Percentiles rank a stretch among this genome's conserved stretches.
phyloP scores from a whole-genome alignment of 2,329 filamentous ascomycete species.

The Fusarium vanettenii region DNA sequence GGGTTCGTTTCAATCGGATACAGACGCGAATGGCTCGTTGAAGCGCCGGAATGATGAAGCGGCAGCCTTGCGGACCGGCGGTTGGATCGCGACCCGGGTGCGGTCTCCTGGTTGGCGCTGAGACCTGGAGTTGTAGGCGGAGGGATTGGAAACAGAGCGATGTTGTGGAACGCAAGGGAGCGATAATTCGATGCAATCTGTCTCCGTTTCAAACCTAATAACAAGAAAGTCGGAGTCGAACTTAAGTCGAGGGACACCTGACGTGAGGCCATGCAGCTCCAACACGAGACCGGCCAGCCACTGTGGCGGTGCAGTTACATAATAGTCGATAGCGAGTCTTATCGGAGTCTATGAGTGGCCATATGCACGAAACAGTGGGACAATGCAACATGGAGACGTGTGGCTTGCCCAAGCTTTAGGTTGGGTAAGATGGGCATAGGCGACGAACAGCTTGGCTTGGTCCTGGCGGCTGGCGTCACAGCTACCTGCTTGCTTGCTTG shows the following conservation, averaged over 20 bases:
- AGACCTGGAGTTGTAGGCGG: conserved; percentile 18
- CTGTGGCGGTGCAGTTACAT: conserved; percentile 48
- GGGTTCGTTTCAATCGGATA: conserved; percentile 15
- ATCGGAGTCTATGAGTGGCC: conserved; percentile 27
- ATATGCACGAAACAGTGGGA: conserved; percentile 14
- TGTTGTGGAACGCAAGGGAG: not conserved
- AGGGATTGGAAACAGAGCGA: conserved; percentile 1
- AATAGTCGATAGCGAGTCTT: conserved; percentile 37
- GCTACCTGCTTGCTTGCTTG: conserved; percentile 32
- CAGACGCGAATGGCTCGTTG: conserved; percentile 26
- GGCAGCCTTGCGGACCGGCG: conserved; percentile 16
- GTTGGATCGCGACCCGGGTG: conserved; percentile 13
- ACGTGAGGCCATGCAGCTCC: conserved; percentile 38
- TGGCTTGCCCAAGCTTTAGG: conserved; percentile 31
- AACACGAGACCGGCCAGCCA: conserved; percentile 41
- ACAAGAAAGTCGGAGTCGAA: conserved; percentile 35
- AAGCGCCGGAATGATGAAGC: conserved; percentile 21
- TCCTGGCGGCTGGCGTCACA: conserved; percentile 43
- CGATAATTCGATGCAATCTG: conserved; percentile 26
- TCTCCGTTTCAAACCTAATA: conserved; percentile 29
- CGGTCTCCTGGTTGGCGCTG: conserved; percentile 29
- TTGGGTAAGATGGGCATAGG: not conserved
- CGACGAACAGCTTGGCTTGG: conserved; percentile 33
- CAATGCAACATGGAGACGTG: conserved; percentile 7
- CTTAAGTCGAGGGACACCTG: conserved; percentile 38